Evolutionary conservation across 306 rosid species (phyloP).

Genomic region (Ochetophila trinervis): DNA sequence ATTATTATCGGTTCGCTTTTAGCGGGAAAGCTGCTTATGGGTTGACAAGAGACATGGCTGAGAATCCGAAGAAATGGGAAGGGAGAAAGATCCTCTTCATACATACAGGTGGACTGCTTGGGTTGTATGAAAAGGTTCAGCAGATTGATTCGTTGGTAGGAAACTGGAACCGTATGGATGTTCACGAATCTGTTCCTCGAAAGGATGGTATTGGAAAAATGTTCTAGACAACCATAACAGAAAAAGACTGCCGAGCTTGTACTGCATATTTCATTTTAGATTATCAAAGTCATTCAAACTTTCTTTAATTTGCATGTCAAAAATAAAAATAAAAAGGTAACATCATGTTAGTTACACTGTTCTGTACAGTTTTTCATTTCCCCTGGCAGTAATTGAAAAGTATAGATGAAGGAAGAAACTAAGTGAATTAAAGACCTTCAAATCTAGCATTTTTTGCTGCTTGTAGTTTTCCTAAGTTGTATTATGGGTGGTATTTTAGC

Average conservation of each 20-base stretch:
- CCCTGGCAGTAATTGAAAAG: too few relatives aligned
- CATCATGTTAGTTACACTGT: too few relatives aligned
- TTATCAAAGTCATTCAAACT: too few relatives aligned
- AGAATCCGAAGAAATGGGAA: constrained; percentile 87
- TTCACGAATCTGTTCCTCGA: constrained; percentile 64
- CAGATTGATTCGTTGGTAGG: constrained; percentile 60
- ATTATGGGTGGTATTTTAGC: too few relatives aligned
- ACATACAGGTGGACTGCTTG: constrained; percentile 92
- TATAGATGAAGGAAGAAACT: too few relatives aligned
- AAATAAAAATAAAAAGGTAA: too few relatives aligned
- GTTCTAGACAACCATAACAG: constrained; percentile 40
- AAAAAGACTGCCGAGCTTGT: not conserved
- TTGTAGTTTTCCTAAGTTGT: too few relatives aligned
- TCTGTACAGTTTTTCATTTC: too few relatives aligned
- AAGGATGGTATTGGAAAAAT: constrained; percentile 74
- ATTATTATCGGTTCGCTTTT: not conserved
- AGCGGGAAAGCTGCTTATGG: constrained; percentile 87
- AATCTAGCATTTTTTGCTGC: too few relatives aligned
- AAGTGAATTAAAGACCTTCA: too few relatives aligned
- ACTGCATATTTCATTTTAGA: too few relatives aligned
- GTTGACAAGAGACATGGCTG: constrained; percentile 66
- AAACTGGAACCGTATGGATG: constrained; percentile 78
- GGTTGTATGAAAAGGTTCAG: constrained; percentile 85
- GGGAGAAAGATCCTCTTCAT: constrained; percentile 87
- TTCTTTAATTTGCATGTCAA: too few relatives aligned